Conservation (phyloP, 352 stramenopile species). For the Pythium dissimile region DNA sequence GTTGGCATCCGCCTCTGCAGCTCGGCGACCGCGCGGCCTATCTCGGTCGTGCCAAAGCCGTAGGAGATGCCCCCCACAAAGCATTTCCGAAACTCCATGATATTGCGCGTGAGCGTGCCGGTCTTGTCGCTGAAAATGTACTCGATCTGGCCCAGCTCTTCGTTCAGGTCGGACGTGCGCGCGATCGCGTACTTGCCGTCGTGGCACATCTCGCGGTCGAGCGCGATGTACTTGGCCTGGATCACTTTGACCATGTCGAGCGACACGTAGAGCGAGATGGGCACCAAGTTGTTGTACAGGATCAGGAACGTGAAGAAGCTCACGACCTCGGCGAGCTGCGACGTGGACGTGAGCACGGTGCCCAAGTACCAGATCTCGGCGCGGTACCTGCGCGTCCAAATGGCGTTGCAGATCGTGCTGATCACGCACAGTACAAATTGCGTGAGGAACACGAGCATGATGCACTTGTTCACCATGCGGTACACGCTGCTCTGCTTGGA, state of each 20-base stretch:
- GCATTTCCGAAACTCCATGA: slow-evolving; percentile 96
- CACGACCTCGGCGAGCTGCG: slow-evolving; percentile 43
- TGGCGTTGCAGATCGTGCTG: slow-evolving; percentile 53
- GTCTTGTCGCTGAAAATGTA: slow-evolving; percentile 99
- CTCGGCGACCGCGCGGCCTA: slow-evolving; percentile 56
- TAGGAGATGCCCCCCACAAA: slow-evolving; percentile 82
- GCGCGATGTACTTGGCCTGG: slow-evolving; percentile 67
- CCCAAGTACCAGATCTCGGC: slow-evolving; percentile 49
- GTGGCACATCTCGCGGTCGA: slow-evolving; percentile 79
- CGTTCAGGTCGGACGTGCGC: slow-evolving; percentile 88
- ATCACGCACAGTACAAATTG: slow-evolving; percentile 58
- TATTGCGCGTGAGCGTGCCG: slow-evolving; percentile 98
- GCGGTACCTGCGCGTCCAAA: slow-evolving; percentile 43
- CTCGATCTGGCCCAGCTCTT: slow-evolving; percentile 93
- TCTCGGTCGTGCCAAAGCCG: slow-evolving; percentile 78
- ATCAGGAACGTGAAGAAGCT: slow-evolving; percentile 95
- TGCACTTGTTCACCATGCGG: slow-evolving; percentile 63
- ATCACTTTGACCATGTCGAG: slow-evolving; percentile 92
- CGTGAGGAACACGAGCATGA: slow-evolving; percentile 65
- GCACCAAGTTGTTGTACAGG: slow-evolving; percentile 96
- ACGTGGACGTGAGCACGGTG: slow-evolving; percentile 6
- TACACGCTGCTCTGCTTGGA: slow-evolving; percentile 79
- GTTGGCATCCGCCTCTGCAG: slow-evolving; percentile 24
- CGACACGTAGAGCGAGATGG: slow-evolving; percentile 97
- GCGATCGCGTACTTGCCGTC: slow-evolving; percentile 80